Percentiles rank a stretch among this genome's conserved stretches.
Conservation (phyloP, 176 grass and related monocot species). For the Musa troglodytarum region DNA sequence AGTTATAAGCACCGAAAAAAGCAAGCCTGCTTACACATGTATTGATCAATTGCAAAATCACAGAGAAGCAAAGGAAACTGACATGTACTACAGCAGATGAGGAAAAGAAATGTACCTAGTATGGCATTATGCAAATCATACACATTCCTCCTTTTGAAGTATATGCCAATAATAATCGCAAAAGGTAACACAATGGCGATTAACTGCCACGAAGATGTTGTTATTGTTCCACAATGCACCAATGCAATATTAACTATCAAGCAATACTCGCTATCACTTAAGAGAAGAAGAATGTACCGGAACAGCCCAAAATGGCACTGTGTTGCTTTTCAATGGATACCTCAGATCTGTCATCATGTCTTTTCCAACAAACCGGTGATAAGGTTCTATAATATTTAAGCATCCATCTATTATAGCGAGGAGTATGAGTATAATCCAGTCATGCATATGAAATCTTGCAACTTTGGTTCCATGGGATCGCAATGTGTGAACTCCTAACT, state of each 20-base stretch:
- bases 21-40: background rate
- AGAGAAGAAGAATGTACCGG: background rate
- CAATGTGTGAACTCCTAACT: slow-evolving; percentile 5
- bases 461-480: slow-evolving; percentile 9
- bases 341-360: slow-evolving; percentile 13
- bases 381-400: slow-evolving; percentile 15
- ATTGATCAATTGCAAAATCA: background rate
- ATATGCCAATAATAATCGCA: slow-evolving; percentile 6
- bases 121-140: slow-evolving; percentile 13
- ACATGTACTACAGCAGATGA: background rate
- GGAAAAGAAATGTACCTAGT: slow-evolving; percentile 2
- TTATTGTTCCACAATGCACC: background rate
- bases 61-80: background rate
- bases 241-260: background rate
- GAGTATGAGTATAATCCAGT: slow-evolving; percentile 13
- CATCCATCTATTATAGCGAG: background rate
- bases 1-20: slow-evolving; percentile 11
- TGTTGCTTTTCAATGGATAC: slow-evolving; percentile 10
- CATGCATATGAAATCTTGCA: slow-evolving; percentile 9
- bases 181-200: slow-evolving; percentile 4
- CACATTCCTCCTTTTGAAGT: slow-evolving; percentile 12
- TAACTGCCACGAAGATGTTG: slow-evolving; percentile 1
- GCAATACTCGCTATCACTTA: background rate
- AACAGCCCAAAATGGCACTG: slow-evolving; percentile 13
- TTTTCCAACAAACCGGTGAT: slow-evolving; percentile 15